Base-by-base conservation (phyloP, 345 rosid species). In the Rubroshorea leprosula region DNA sequence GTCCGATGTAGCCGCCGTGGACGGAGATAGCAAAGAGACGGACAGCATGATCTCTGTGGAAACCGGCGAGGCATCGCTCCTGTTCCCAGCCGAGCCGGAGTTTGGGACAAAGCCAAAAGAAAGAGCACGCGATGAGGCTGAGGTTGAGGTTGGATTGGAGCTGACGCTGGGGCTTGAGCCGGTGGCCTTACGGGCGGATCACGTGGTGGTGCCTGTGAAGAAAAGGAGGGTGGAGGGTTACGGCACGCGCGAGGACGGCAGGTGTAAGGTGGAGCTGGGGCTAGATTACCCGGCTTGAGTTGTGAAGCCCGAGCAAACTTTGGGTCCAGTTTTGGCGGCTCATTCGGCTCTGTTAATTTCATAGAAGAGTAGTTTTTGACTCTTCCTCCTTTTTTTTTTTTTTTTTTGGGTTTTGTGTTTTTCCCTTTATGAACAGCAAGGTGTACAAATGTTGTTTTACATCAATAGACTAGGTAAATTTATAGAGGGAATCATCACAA, bases 31-130 rank as follows among this genome's bases (percentile, higher is more conserved):
- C 53, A 77, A 83, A 54, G 92, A 81, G 26, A 66, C 76, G 19
- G 77, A 75, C 69, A 87, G 92, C 73, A 76, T 71, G 73, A 66
- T 80, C 14, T 92, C 96, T 1, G 85, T 64, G 16, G 98, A 84
- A 50, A 74, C 80, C 22, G 79, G 77, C 0, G 83, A 69, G 53
- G 66, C 75, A 7, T 35, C 81, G 6, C 48, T 57, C 6, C 45
- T 70, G 23, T 74, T 79, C 25, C 51, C 66, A 19, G 31, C 74
- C 5, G 41, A 35, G 41, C 41, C 41, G 41, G 9, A 35, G 31
- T 27, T 27, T 27, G 31, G 31, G 5, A 27, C 31, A 4, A 27
- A 27, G 76, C 65, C 45, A 49, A 73, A 58, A 75, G 62, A 66
- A 79, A 72, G 12, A 31, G 67, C 24, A 23, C 44, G 23, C 4